Evolutionary conservation across 2,329 filamentous ascomycete species (phyloP).

Genomic region (Alternaria sp.): DNA sequence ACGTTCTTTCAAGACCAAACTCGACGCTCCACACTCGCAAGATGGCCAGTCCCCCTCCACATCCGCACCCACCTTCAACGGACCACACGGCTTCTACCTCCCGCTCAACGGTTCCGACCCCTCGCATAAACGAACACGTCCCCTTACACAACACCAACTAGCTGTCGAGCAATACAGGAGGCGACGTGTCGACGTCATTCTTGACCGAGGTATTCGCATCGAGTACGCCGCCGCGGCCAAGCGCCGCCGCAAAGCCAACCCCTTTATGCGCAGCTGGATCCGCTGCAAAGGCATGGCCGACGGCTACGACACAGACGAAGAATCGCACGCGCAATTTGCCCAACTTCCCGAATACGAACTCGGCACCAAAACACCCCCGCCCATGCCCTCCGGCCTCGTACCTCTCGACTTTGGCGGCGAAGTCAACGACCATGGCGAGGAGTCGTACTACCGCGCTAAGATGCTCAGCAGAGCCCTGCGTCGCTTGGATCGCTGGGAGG

Average conservation of each 20-base stretch:
- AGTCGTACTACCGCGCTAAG: conserved; percentile 69
- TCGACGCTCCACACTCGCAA: conserved; percentile 39
- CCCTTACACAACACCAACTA: conserved; percentile 80
- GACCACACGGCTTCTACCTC: conserved; percentile 58
- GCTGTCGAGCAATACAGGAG: conserved; percentile 80
- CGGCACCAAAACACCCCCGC: conserved; percentile 39
- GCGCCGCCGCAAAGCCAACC: conserved; percentile 67
- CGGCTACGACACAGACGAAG: conserved; percentile 57
- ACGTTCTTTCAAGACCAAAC: conserved; percentile 45
- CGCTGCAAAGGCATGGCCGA: conserved; percentile 60
- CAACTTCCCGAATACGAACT: conserved; percentile 49
- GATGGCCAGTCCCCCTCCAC: conserved; percentile 43
- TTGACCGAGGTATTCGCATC: conserved; percentile 74
- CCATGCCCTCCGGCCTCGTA: conserved; percentile 61
- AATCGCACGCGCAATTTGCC: conserved; percentile 26
- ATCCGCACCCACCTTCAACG: conserved; percentile 53
- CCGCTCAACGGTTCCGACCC: conserved; percentile 58
- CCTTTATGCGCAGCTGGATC: conserved; percentile 69
- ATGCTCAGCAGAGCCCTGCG: conserved; percentile 68
- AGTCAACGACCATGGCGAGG: conserved; percentile 77
- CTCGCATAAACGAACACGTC: conserved; percentile 65
- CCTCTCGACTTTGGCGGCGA: conserved; percentile 63
- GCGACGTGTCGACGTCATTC: conserved; percentile 80
- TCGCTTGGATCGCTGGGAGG: conserved; percentile 73
- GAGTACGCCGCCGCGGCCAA: conserved; percentile 70